Percentiles rank a stretch among this genome's conserved stretches.
Evolutionary conservation across 768 basidiomycete genomes (phyloP).

Genomic region (Podaxis rugospora): DNA sequence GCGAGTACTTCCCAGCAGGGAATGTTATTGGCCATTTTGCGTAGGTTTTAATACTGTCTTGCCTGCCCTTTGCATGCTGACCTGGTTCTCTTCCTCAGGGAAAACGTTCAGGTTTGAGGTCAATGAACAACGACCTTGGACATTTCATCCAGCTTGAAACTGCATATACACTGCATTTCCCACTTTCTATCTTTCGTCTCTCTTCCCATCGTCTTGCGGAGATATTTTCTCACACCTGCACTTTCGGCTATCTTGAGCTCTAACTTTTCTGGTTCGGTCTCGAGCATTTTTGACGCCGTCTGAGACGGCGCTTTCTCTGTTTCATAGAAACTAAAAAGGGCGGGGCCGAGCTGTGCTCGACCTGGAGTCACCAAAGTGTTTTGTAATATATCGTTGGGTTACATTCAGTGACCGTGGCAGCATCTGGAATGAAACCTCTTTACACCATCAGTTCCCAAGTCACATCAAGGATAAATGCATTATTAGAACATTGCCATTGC

Average conservation of each 20-base stretch:
- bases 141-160: background rate
- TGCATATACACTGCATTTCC: background rate
- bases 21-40: slow-evolving; percentile 60
- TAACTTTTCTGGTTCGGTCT: slow-evolving; percentile 7
- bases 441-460: background rate
- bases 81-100: slow-evolving; percentile 20
- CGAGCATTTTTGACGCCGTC: background rate
- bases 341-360: background rate
- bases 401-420: background rate
- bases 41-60: slow-evolving; percentile 34
- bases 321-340: background rate
- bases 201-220: slow-evolving; percentile 1
- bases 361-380: background rate
- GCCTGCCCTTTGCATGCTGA: background rate
- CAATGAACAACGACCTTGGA: background rate
- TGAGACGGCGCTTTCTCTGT: background rate
- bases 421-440: slow-evolving; percentile 10
- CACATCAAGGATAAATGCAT: background rate
- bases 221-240: slow-evolving; percentile 8
- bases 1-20: slow-evolving; percentile 63
- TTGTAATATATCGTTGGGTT: background rate
- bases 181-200: background rate
- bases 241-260: slow-evolving; percentile 1
- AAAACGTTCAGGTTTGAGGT: slow-evolving; percentile 40
- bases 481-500: background rate